Base-by-base conservation (phyloP, 176 grass and related monocot species). In the Oryza meyeriana region DNA sequence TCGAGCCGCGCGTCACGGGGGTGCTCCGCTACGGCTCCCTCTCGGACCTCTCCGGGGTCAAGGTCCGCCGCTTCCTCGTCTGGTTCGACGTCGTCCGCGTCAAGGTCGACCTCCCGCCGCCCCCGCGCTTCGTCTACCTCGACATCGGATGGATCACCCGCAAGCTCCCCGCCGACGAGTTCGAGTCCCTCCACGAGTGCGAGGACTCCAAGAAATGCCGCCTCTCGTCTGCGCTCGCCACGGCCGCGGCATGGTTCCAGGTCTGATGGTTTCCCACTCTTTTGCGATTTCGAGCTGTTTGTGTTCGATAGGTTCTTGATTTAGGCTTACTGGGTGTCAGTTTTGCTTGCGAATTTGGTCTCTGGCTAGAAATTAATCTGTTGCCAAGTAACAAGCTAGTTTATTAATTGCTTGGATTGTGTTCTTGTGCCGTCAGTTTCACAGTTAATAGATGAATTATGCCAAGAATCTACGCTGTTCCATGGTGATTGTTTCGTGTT, bases 131-230 rank as follows among this genome's bases (percentile, higher is more conserved):
- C 72, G 87, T 94, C 63, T 89, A 92, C 81, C 74, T 94, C 66
- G 92, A 94, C 85, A 90, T 89, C 66, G 89, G 89, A 0, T 97
- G 83, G 94, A 91, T 97, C 58, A 87, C 86, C 28, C 91, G 91
- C 80, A 93, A 91, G 74, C 81, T 97, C 20, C 80, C 77, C 58
- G 86, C 87, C 32, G 65, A 38, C 71, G 85, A 93, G 24, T 97
- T 97, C 79, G 65, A 91, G 86, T 41, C 94, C 33, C 2, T 87
- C 12, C 91, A 93, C 87, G 64, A 73, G 26, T 97, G 91, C 86
- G 84, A 87, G 33, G 73, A 66, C 36, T 68, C 61, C 74, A 74
- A 65, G 26, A 32, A 31, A 25, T 90, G 88, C 74, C 88, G 84
- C 68, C 79, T 90, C 61, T 74, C 79, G 14, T 85, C 84, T 18